Evolutionary conservation across 306 rosid genomes (phyloP).

Genomic region (Cucumis hystrix): DNA sequence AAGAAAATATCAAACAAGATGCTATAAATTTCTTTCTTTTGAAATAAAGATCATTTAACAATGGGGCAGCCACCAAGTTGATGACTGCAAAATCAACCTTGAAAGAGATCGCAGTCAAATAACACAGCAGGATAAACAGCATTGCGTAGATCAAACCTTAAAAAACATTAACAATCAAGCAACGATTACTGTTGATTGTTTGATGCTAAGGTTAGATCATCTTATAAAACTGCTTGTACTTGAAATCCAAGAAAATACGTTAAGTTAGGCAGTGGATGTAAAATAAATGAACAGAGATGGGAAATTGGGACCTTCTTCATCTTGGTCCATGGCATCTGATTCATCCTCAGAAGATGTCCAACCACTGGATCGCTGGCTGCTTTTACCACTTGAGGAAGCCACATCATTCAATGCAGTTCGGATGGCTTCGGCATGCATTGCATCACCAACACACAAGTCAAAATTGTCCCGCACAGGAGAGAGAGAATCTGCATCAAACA

Average conservation of each 20-base stretch:
- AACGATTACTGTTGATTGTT: not conserved
- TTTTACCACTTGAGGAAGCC: constrained; percentile 59
- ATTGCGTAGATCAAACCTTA: not conserved
- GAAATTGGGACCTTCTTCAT: constrained; percentile 52
- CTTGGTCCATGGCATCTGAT: constrained; percentile 65
- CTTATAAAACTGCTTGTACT: not conserved
- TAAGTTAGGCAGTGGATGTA: not conserved
- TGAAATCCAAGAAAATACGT: not conserved
- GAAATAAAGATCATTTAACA: not conserved
- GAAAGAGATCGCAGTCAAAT: not conserved
- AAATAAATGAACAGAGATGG: not conserved
- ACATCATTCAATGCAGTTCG: constrained; percentile 65
- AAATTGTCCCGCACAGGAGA: constrained; percentile 59
- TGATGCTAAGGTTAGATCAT: not conserved
- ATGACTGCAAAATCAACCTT: not conserved
- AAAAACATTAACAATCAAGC: not conserved
- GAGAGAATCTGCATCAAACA: constrained; percentile 41
- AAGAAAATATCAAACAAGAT: not conserved
- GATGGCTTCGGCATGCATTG: constrained; percentile 63
- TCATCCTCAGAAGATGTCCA: constrained; percentile 97
- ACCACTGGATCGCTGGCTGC: constrained; percentile 33
- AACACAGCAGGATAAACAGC: not conserved
- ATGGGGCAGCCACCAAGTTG: not conserved
- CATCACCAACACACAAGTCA: constrained; percentile 43
- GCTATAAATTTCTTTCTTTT: not conserved